These are phyloP conservation scores for Aureobasidium sp. DNA, from an alignment of 2,329 filamentous ascomycete genomes.

Conservation along the genomic window DNA sequence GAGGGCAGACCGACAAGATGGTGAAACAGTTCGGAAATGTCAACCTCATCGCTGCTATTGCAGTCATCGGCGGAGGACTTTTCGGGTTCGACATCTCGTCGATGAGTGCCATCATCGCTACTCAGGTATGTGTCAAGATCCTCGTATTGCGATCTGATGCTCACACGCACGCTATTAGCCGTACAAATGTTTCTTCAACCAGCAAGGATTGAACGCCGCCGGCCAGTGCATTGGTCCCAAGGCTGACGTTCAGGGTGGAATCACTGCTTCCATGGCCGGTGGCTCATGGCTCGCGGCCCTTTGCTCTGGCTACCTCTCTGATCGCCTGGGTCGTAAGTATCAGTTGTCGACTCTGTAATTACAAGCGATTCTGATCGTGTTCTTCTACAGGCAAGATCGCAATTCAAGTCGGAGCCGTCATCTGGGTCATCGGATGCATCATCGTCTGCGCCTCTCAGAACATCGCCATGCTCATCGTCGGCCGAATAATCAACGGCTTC, in stretches of 20 bases:
- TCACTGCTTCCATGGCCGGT: conserved; percentile 64
- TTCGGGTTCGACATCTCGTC: conserved; percentile 76
- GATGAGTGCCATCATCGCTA: conserved; percentile 59
- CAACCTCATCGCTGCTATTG: conserved; percentile 52
- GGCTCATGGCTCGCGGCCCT: conserved; percentile 63
- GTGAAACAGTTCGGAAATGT: conserved; percentile 46
- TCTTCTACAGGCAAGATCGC: not conserved
- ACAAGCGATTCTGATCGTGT: not conserved
- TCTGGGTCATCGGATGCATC: conserved; percentile 53
- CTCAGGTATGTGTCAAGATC: conserved; percentile 50
- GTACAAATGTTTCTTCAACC: conserved; percentile 12
- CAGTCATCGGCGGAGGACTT: conserved; percentile 58
- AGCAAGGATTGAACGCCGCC: conserved; percentile 26
- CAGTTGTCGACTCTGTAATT: conserved; percentile 35
- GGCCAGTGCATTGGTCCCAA: conserved; percentile 46
- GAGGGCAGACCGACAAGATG: conserved; percentile 5
- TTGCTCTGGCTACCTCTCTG: conserved; percentile 52
- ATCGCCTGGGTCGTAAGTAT: conserved; percentile 47
- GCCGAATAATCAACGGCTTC: conserved; percentile 64
- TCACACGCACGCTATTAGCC: not conserved
- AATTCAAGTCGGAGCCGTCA: conserved; percentile 18
- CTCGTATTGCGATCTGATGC: not conserved
- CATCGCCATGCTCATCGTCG: conserved; percentile 64
- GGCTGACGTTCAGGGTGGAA: conserved; percentile 56
- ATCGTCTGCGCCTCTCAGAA: conserved; percentile 59